Evolutionary conservation across 2,329 filamentous ascomycete species (phyloP), one percentile per base, ranked within the genome.

Genomic region (Microdochium bolleyi): DNA sequence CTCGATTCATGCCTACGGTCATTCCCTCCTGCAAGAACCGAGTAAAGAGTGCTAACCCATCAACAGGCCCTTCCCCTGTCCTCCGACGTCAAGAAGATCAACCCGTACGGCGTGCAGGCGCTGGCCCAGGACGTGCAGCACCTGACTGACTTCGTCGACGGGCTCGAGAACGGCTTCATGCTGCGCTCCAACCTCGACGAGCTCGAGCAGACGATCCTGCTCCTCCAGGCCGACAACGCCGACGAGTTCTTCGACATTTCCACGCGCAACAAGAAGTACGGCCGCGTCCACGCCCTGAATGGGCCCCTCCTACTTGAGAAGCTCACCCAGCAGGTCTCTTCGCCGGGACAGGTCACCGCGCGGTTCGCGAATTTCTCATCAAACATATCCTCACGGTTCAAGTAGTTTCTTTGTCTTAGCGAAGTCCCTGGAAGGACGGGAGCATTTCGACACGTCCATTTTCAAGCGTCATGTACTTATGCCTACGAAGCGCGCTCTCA

Each of bases 231-330:
- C 1, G 90, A 95, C 41, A 95, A 95, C 61, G 83, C 89, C n/a
- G 92, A 97, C 58, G 92, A 97, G 68, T 99, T 96, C 69, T 99
- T 94, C 67, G 94, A 99, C 65, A 87, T 94, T 50, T 88, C 87
- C 4, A 88, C 87, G 14, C 78, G 91, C 51, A 96, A 96, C 71
- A 92, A 88, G 73, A 95, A 96, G 67, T 99, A 96, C 66, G 88
- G 91, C 16, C 85, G 90, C 52, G 95, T 99, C 32, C 90, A 97
- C 70, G 88, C 89, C 51, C 77, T 95, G 67, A 95, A 95, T 66
- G 94, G 92, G 0, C 90, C 92, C 0, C 76, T 89, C 41, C 67
- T 99, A 56, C 70, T 99, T n/a, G 92, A 97, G 73, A 99, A 99
- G 88, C 77, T 90, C 56, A 88, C 84, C 19, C 76, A 82, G 49